phyloP scores from a whole-genome alignment of 1,139 yeast genomes.

The Candida mesenterica region DNA sequence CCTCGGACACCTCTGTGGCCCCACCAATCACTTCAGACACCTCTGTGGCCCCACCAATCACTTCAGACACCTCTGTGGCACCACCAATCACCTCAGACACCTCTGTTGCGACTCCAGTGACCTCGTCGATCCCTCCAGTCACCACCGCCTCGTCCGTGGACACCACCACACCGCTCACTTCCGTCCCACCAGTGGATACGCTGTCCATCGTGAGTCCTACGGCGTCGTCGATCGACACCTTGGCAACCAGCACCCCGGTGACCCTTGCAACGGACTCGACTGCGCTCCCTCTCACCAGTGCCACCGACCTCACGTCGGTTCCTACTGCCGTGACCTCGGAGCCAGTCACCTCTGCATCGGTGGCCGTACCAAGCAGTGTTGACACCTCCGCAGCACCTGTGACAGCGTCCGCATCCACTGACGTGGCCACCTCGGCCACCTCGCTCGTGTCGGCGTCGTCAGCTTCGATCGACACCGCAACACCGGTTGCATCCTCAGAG shows the following conservation, averaged over 20 bases:
- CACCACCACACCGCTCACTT: too few species aligned
- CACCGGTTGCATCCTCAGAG: slow-evolving; percentile 1
- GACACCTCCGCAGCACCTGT: slow-evolving; percentile 4
- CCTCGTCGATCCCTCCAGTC: background rate
- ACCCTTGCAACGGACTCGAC: too few species aligned
- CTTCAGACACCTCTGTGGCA: slow-evolving; percentile 1
- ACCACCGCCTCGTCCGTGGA: too few species aligned
- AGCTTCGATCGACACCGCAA: slow-evolving; percentile 2
- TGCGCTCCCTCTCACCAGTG: too few species aligned
- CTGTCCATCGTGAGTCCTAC: too few species aligned
- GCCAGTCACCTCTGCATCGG: slow-evolving; percentile 7
- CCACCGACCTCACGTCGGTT: too few species aligned
- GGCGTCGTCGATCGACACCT: too few species aligned
- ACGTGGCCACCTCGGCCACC: slow-evolving; percentile 8
- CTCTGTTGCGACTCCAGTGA: slow-evolving; percentile 1
- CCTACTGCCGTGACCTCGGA: slow-evolving; percentile 1
- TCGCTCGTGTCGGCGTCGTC: slow-evolving; percentile 2
- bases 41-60: background rate
- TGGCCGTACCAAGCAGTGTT: slow-evolving; percentile 4
- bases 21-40: slow-evolving; percentile 1
- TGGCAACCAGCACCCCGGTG: too few species aligned
- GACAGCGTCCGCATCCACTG: slow-evolving; percentile 8
- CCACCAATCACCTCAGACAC: slow-evolving; percentile 1
- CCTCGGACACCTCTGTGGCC: background rate
- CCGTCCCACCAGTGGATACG: too few species aligned